Base-by-base conservation (phyloP, 768 basidiomycete species). In the Rubroboletus satanas region DNA sequence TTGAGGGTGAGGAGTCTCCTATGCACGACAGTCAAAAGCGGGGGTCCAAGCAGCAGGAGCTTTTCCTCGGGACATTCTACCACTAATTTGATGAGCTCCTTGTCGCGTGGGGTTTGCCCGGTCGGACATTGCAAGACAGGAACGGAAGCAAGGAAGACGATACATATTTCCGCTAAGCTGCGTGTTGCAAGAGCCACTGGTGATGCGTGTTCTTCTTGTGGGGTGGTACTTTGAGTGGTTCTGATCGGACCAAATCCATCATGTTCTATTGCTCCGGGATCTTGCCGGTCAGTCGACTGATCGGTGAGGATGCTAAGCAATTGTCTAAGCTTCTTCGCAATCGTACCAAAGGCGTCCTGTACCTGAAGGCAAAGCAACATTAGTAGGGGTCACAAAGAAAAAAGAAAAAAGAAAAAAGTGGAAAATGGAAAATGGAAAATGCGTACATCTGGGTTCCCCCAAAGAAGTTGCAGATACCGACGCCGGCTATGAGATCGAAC, bases 391-490 rank as follows among this genome's bases (percentile, higher is more conserved):
- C 45, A 32, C 43, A 36, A 28, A 18, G 37, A 11, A 37, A 29
- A 15, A 12, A 49, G 23, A 26, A 48, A 11, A 37, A 29, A 15
- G 12, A 49, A 5, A 26, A 35, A 28, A 18, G 36, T 7, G 35
- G 28, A 15, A 12, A 49, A 3, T 4, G 26, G 26, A 26, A 26
- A 26, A 26, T 26, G 26, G 26, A 23, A 42, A 18, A 31, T 36
- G 75, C 82, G 64, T 60, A 93, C 92, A 61, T 91, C 88, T 42
- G 75, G 62, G 55, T 80, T 82, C 55, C 82, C 82, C 83, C 91
- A 92, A 26, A 93, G 67, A 29, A 75, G 73, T 46, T 88, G 80
- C 23, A 92, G 71, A 38, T 70, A 72, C 66, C 53, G 77, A 72
- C 39, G 68, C 49, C 36, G 62, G 54, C 50, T 37, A 47, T 47